These are phyloP conservation scores for Pyrenula aspistea DNA, from an alignment of 495 filamentous ascomycete species.

Conservation along the genomic window DNA sequence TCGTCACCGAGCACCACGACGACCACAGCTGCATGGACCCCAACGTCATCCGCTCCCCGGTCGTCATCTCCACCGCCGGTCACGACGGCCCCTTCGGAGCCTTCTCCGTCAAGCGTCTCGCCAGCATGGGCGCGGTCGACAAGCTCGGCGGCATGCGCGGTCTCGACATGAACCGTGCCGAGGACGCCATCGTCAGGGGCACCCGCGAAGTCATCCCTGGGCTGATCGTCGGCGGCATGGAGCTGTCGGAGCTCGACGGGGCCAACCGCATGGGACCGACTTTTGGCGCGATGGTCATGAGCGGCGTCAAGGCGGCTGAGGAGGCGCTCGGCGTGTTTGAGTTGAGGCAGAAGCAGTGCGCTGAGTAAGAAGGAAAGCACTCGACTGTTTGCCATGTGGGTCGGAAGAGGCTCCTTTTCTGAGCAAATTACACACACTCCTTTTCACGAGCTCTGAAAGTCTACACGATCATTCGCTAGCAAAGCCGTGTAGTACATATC, in stretches of 20 bases:
- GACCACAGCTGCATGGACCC: constrained; percentile 93
- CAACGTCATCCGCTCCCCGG: constrained; percentile 83
- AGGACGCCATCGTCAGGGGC: constrained; percentile 83
- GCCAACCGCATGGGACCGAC: constrained; percentile 77
- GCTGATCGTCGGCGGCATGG: constrained; percentile 87
- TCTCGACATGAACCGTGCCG: constrained; percentile 77
- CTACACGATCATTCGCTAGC: too few relatives aligned
- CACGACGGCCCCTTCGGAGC: constrained; percentile 88
- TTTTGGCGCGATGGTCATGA: constrained; percentile 73
- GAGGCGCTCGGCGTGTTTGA: constrained; percentile 69
- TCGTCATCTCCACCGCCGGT: constrained; percentile 78
- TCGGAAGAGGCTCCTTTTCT: too few relatives aligned
- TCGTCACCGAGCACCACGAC: constrained; percentile 82
- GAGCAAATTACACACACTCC: too few relatives aligned
- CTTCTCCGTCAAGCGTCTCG: constrained; percentile 75
- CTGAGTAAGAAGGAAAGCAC: constrained; percentile 18
- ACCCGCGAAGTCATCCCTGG: constrained; percentile 79
- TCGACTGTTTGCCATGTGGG: constrained; percentile 1
- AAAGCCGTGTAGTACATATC: too few relatives aligned
- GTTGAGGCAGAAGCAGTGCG: constrained; percentile 52
- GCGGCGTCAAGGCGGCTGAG: constrained; percentile 80
- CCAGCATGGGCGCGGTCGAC: constrained; percentile 68
- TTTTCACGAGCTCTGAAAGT: too few relatives aligned
- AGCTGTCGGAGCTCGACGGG: constrained; percentile 79
- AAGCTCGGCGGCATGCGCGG: constrained; percentile 85